A percentile compares a stretch with the other conserved stretches of the same genome.
Conservation (phyloP, 768 basidiomycete genomes). For the Paxillus rubicundulus region DNA sequence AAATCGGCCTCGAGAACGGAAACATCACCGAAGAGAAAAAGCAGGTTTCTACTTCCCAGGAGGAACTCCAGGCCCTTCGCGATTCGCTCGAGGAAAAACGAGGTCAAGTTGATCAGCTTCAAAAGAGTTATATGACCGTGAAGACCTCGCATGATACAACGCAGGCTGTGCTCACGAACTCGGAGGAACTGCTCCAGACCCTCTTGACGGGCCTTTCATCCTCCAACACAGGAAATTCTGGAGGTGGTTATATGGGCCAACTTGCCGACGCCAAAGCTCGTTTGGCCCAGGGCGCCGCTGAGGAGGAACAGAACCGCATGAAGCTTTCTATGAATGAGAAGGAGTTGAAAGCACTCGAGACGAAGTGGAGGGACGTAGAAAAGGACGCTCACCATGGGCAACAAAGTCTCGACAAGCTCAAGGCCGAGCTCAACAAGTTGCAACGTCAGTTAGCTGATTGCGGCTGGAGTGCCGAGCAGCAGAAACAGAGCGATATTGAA, state of each 20-base stretch:
- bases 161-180: conserved; percentile 59
- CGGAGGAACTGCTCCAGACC: conserved; percentile 93
- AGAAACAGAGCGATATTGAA: conserved; percentile 52
- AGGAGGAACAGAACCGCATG: conserved; percentile 78
- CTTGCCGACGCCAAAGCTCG: conserved; percentile 80
- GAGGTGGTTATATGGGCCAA: conserved; percentile 96
- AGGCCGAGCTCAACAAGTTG: conserved; percentile 55
- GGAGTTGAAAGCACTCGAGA: conserved; percentile 76
- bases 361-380: conserved; percentile 77
- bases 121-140: conserved; percentile 53
- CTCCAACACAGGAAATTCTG: conserved; percentile 56
- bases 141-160: conserved; percentile 68
- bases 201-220: conserved; percentile 90
- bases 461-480: conserved; percentile 78
- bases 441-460: conserved; percentile 51
- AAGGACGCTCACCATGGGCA: conserved; percentile 78
- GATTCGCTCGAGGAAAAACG: conserved; percentile 57
- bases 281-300: conserved; percentile 72
- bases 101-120: conserved; percentile 53
- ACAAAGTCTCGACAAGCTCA: conserved; percentile 62
- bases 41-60: conserved; percentile 48
- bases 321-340: conserved; percentile 75
- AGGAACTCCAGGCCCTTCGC: conserved; percentile 62
- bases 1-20: conserved; percentile 76
- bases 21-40: conserved; percentile 78